These are phyloP conservation scores for Tetrapyrgos nigripes DNA, from an alignment of 1,284 basidiomycete species.

Conservation along the genomic window DNA sequence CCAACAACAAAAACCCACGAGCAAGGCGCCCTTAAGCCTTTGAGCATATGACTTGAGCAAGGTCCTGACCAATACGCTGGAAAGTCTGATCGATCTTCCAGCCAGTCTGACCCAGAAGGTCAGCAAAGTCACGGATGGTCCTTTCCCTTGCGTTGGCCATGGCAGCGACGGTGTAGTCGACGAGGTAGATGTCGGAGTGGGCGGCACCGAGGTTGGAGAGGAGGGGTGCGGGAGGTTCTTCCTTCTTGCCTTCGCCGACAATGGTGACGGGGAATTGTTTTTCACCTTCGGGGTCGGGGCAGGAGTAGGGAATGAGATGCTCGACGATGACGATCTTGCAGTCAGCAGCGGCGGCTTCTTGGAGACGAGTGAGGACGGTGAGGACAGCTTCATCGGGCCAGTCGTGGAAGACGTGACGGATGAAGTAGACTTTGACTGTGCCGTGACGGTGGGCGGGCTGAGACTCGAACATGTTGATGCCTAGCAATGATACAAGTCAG, in stretches of 20 bases:
- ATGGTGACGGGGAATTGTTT: conserved; percentile 18
- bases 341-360: conserved; percentile 32
- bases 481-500: too few species aligned
- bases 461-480: conserved; percentile 39
- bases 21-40: too few species aligned
- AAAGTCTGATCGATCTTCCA: conserved; percentile 35
- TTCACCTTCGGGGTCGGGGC: conserved; percentile 30
- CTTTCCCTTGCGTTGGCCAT: conserved; percentile 34
- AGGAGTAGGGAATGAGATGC: conserved; percentile 35
- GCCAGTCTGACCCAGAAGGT: conserved; percentile 28
- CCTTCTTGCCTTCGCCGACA: conserved; percentile 22
- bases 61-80: too few species aligned
- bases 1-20: too few species aligned
- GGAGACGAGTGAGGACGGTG: conserved; percentile 36
- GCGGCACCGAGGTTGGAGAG: conserved; percentile 34
- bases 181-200: conserved; percentile 30
- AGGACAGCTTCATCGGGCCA: conserved; percentile 38
- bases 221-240: conserved; percentile 27
- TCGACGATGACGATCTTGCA: conserved; percentile 45
- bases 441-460: conserved; percentile 33
- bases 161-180: conserved; percentile 36
- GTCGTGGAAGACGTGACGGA: conserved; percentile 40
- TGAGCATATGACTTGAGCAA: too few species aligned
- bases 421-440: conserved; percentile 37
- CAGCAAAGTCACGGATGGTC: conserved; percentile 27